Percentiles rank a stretch among this genome's conserved stretches.
Conservation (phyloP, 257 asterid genomes). For the Phtheirospermum japonicum region DNA sequence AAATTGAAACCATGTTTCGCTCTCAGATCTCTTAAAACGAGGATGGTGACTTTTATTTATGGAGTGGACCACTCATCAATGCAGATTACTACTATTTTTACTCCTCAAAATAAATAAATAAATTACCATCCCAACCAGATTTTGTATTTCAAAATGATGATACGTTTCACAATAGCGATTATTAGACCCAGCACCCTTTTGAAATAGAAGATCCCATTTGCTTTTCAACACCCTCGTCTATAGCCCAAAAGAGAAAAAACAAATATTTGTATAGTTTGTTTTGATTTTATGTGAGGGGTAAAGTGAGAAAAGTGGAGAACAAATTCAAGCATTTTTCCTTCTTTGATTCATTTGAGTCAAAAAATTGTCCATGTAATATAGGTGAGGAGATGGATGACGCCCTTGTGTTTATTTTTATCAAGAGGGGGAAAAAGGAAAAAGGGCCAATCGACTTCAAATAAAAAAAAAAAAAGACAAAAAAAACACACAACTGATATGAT, state of each 20-base stretch:
- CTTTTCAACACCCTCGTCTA: background rate
- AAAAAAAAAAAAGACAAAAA: too few species aligned
- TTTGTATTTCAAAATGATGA: background rate
- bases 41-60: slow-evolving; percentile 68
- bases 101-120: slow-evolving; percentile 5
- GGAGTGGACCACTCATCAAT: slow-evolving; percentile 49
- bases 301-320: slow-evolving; percentile 18
- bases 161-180: too few species aligned
- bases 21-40: slow-evolving; percentile 52
- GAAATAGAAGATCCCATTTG: background rate
- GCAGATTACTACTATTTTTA: slow-evolving; percentile 39
- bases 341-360: background rate
- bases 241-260: background rate
- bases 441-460: background rate
- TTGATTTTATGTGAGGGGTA: background rate
- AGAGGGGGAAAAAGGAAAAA: background rate
- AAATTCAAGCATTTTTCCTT: slow-evolving; percentile 2
- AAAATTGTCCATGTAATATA: too few species aligned
- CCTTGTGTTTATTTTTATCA: background rate
- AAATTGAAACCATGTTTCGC: slow-evolving; percentile 40
- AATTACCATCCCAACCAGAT: background rate
- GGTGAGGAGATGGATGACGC: too few species aligned
- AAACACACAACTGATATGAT: too few species aligned
- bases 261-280: background rate
- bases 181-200: background rate